Percentiles rank a stretch among this genome's conserved stretches.
Evolutionary conservation across 2,329 filamentous ascomycete species (phyloP).

Genomic region (Rutstroemia sydowiana): DNA sequence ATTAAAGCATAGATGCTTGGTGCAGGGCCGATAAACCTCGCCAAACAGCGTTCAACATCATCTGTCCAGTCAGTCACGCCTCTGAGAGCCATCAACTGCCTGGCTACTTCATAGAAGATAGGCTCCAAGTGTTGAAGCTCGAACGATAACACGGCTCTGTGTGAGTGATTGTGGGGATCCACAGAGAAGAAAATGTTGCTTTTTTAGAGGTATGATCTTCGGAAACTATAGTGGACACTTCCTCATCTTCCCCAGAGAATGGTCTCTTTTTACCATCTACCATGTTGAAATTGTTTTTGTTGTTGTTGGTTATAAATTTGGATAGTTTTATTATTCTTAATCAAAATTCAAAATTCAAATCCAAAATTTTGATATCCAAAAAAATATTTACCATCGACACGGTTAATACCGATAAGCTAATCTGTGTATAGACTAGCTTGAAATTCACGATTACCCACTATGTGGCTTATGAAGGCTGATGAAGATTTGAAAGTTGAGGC

Average conservation of each 20-base stretch:
- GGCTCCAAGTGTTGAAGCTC: too few species aligned
- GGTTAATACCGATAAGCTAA: background rate
- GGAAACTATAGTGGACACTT: slow-evolving; percentile 8
- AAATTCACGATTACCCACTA: background rate
- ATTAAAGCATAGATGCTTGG: too few species aligned
- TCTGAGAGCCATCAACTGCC: too few species aligned
- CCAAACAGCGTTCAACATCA: too few species aligned
- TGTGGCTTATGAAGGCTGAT: background rate
- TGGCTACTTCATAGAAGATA: too few species aligned
- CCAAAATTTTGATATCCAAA: background rate
- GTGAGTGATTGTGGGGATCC: too few species aligned
- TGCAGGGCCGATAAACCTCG: too few species aligned
- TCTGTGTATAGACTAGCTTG: background rate
- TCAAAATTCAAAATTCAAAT: background rate
- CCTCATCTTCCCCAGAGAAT: slow-evolving; percentile 18
- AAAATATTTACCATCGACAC: slow-evolving; percentile 5
- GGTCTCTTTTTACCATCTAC: slow-evolving; percentile 24
- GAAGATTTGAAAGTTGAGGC: too few species aligned
- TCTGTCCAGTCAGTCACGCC: too few species aligned
- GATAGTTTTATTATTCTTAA: background rate
- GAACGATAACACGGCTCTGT: too few species aligned
- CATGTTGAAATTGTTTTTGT: slow-evolving; percentile 11
- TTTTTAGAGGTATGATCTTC: slow-evolving; percentile 42
- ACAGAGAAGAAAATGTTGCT: slow-evolving; percentile 25
- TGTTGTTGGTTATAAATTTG: background rate